phyloP scores from a whole-genome alignment of 805 yeast species.

The Hanseniaspora hatyaiensis region DNA sequence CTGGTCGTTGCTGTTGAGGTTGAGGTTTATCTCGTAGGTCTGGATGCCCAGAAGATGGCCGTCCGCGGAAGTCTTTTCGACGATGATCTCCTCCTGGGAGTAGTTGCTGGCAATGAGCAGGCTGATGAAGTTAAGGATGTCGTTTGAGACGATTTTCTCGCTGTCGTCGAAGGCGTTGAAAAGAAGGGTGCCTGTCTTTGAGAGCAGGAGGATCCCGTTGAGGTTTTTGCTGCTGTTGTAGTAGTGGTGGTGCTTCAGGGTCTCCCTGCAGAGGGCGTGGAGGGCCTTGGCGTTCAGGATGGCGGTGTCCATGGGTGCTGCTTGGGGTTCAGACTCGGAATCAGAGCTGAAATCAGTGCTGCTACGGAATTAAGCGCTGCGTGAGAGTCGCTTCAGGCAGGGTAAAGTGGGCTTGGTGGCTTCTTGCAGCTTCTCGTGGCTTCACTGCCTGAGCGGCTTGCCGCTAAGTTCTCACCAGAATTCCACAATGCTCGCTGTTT shows the following conservation, averaged over 20 bases:
- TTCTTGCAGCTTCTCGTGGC: too few species aligned
- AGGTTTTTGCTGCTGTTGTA: constrained; percentile 1
- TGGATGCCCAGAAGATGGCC: constrained; percentile 3
- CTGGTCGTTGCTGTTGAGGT: constrained; percentile 2
- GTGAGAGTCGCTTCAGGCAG: too few species aligned
- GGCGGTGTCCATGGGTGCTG: background rate
- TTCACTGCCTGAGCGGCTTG: too few species aligned
- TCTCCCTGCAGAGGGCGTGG: background rate
- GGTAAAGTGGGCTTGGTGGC: too few species aligned
- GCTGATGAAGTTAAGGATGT: constrained; percentile 7
- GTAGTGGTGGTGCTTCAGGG: background rate
- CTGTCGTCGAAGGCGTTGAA: background rate
- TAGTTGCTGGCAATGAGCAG: constrained; percentile 13
- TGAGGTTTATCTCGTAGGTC: constrained; percentile 9
- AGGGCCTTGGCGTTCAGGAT: constrained; percentile 6
- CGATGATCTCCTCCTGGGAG: constrained; percentile 11
- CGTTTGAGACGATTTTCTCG: background rate
- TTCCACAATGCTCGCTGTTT: too few species aligned
- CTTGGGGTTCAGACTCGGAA: too few species aligned
- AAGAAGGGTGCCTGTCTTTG: constrained; percentile 2
- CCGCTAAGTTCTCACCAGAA: too few species aligned
- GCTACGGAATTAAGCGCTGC: too few species aligned
- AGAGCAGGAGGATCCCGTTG: constrained; percentile 1
- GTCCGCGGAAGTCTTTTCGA: background rate
- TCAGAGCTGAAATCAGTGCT: too few species aligned